Conservation (phyloP, 805 yeast genomes). For the Teunomyces pallodes region DNA sequence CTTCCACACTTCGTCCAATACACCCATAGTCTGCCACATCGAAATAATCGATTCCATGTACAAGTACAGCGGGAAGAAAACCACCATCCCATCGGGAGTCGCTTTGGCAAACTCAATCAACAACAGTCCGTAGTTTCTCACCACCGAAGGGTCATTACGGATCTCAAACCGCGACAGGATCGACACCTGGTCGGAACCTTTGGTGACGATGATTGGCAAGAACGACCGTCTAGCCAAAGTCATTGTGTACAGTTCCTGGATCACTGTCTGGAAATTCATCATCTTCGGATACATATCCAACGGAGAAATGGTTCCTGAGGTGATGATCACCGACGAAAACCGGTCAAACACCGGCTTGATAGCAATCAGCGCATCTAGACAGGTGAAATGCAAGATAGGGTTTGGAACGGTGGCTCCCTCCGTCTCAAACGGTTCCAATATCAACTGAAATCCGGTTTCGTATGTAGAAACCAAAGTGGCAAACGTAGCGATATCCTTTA, state of each 20-base stretch:
- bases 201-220: constrained; percentile 92
- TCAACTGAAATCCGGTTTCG: constrained; percentile 87
- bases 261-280: constrained; percentile 89
- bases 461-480: constrained; percentile 95
- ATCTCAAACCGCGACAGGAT: constrained; percentile 95
- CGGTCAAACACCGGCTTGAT: constrained; percentile 95
- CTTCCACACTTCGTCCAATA: constrained; percentile 97
- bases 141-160: constrained; percentile 96
- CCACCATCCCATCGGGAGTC: constrained; percentile 98
- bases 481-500: constrained; percentile 94
- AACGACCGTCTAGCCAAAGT: constrained; percentile 89
- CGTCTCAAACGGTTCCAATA: constrained; percentile 93
- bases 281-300: constrained; percentile 97
- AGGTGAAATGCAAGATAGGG: constrained; percentile 88
- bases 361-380: constrained; percentile 96
- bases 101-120: constrained; percentile 89
- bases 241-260: constrained; percentile 95
- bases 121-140: constrained; percentile 91
- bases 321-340: constrained; percentile 87
- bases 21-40: constrained; percentile 99
- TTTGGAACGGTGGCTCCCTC: constrained; percentile 94
- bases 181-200: constrained; percentile 97
- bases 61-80: constrained; percentile 93
- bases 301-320: constrained; percentile 98
- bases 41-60: constrained; percentile 98